A percentile compares a stretch with the other conserved stretches of the same genome.
phyloP scores from a whole-genome alignment of 108 stramenopile species.

The Nitzschia inconspicua region DNA sequence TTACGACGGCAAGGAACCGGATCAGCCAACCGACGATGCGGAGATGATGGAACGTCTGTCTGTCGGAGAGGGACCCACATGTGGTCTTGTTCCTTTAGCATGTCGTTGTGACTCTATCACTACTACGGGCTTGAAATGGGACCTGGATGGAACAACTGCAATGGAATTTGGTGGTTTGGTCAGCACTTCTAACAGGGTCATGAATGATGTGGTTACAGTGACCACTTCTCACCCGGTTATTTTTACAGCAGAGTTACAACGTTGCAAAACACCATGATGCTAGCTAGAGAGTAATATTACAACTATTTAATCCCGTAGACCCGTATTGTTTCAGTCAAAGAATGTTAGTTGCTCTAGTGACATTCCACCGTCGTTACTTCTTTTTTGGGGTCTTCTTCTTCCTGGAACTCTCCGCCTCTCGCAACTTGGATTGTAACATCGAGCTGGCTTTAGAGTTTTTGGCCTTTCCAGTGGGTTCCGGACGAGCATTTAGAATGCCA shows the following conservation, averaged over 20 bases:
- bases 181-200: slow-evolving; percentile 70
- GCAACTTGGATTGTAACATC: slow-evolving; percentile 55
- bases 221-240: slow-evolving; percentile 51
- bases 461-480: slow-evolving; percentile 36
- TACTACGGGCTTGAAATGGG: slow-evolving; percentile 76
- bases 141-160: slow-evolving; percentile 62
- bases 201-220: slow-evolving; percentile 46
- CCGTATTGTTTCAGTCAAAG: neutral
- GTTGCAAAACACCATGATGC: too few relatives aligned
- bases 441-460: slow-evolving; percentile 45
- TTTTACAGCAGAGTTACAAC: slow-evolving; percentile 75
- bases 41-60: neutral
- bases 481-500: slow-evolving; percentile 67
- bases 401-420: slow-evolving; percentile 55
- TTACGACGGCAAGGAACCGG: slow-evolving; percentile 5
- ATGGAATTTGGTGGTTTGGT: slow-evolving; percentile 79
- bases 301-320: too few relatives aligned
- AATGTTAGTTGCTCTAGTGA: neutral
- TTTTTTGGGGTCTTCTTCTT: slow-evolving; percentile 52
- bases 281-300: too few relatives aligned
- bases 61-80: slow-evolving; percentile 77
- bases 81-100: slow-evolving; percentile 76
- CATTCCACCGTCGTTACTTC: slow-evolving; percentile 35
- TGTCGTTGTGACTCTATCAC: slow-evolving; percentile 50
- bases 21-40: neutral